A percentile compares a stretch with the other conserved stretches of the same genome.
These are phyloP conservation scores for Calonectria pseudoturangicola DNA, from an alignment of 2,329 filamentous ascomycete genomes.

Conservation along the genomic window DNA sequence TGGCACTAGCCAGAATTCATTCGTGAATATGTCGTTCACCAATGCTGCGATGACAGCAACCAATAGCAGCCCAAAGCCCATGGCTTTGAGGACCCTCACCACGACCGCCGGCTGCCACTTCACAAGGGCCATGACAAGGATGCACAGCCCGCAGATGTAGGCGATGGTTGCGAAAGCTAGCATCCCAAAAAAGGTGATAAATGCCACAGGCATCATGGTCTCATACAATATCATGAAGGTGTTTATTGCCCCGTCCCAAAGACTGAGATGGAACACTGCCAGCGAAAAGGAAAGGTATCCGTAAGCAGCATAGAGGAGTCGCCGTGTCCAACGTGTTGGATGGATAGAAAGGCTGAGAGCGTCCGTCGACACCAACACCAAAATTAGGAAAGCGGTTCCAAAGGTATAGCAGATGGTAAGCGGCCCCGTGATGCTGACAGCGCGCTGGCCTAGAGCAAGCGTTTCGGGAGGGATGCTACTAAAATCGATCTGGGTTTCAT, in stretches of 20 bases:
- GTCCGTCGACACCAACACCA: background rate
- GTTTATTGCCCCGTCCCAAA: constrained; percentile 17
- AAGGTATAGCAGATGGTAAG: constrained; percentile 35
- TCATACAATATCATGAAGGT: constrained; percentile 17
- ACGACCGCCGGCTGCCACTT: background rate
- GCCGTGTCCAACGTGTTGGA: background rate
- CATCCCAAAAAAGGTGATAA: background rate
- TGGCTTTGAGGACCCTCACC: background rate
- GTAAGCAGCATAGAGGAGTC: background rate
- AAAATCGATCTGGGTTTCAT: constrained; percentile 25
- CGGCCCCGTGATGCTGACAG: constrained; percentile 32
- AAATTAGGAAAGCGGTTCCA: background rate
- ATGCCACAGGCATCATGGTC: background rate
- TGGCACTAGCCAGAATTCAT: constrained; percentile 10
- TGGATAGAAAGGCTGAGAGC: background rate
- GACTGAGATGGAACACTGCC: constrained; percentile 6
- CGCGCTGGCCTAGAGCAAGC: constrained; percentile 28
- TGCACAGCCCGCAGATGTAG: background rate
- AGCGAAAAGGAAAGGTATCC: constrained; percentile 25
- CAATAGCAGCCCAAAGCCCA: background rate
- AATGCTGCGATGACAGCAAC: background rate
- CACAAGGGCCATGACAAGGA: background rate
- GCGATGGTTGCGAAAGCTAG: background rate
- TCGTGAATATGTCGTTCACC: background rate
- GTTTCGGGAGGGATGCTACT: constrained; percentile 26